phyloP scores from a whole-genome alignment of 305 asterid species.

The Fraxinus latifolia region DNA sequence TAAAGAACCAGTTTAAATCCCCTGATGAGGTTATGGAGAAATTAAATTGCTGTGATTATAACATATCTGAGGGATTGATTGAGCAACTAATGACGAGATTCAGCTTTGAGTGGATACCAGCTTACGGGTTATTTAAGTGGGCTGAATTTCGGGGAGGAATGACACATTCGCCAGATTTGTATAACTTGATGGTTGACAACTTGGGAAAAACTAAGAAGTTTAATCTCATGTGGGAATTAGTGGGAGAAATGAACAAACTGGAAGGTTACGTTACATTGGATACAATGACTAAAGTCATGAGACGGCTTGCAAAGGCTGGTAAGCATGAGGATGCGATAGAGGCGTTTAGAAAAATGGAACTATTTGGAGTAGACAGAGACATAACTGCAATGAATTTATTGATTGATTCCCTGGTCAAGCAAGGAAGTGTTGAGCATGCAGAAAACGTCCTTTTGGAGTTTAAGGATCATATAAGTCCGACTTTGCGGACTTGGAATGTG shows the following conservation, averaged over 20 bases:
- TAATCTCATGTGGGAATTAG: conserved; percentile 65
- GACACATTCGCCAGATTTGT: conserved; percentile 48
- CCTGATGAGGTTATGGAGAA: conserved; percentile 47
- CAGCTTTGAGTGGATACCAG: conserved; percentile 69
- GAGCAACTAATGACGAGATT: conserved; percentile 67
- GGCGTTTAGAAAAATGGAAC: conserved; percentile 44
- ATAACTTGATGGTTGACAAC: conserved; percentile 60
- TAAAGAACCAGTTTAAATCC: conserved; percentile 49
- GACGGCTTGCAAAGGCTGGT: conserved; percentile 69
- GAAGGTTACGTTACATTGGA: conserved; percentile 49
- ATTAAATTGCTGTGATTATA: conserved; percentile 44
- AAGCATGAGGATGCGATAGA: conserved; percentile 57
- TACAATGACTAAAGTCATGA: conserved; percentile 58
- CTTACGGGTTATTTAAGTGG: conserved; percentile 79
- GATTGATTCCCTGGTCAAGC: conserved; percentile 61
- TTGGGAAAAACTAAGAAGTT: conserved; percentile 69
- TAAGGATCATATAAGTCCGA: conserved; percentile 45
- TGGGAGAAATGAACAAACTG: conserved; percentile 64
- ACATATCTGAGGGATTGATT: conserved; percentile 48
- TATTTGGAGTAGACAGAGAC: conserved; percentile 48
- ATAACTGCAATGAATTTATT: conserved; percentile 39
- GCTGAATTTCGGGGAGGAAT: conserved; percentile 40
- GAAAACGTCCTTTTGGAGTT: conserved; percentile 44
- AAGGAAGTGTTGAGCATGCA: conserved; percentile 73
- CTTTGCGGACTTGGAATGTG: conserved; percentile 54